phyloP scores from a whole-genome alignment of 495 filamentous ascomycete genomes.

The Talaromyces ruber region DNA sequence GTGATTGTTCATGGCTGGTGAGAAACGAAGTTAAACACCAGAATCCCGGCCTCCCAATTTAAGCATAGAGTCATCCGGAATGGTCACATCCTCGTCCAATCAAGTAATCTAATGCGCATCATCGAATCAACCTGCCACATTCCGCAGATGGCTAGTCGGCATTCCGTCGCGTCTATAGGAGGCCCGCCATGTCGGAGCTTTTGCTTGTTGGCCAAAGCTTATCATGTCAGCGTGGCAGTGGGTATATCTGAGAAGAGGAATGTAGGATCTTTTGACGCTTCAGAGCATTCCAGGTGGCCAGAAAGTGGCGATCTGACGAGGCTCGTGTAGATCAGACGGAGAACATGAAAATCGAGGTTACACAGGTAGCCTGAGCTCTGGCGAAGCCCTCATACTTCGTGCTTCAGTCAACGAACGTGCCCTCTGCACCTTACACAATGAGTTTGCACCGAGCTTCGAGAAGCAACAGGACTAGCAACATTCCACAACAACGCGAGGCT shows the following conservation, averaged over 20 bases:
- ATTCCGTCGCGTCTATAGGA: conserved; percentile 4
- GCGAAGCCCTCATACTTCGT: background rate
- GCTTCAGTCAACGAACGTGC: background rate
- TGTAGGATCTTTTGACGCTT: background rate
- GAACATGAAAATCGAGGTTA: background rate
- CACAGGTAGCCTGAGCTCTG: too few species aligned
- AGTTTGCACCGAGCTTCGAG: background rate
- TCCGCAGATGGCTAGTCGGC: background rate
- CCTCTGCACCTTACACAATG: background rate
- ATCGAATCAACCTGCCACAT: conserved; percentile 1
- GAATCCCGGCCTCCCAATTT: background rate
- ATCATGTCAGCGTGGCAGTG: background rate
- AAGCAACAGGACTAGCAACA: background rate
- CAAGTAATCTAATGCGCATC: background rate
- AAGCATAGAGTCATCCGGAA: background rate
- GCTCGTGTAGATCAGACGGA: background rate
- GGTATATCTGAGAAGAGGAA: background rate
- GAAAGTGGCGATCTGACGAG: background rate
- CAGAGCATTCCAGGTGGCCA: background rate
- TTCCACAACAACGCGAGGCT: too few species aligned
- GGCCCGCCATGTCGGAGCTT: background rate
- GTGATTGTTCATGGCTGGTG: conserved; percentile 5
- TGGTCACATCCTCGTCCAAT: background rate
- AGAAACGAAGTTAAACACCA: background rate
- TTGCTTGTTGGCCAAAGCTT: background rate